Evolutionary conservation across 768 basidiomycete species (phyloP).

Genomic region (Suillus luteus): DNA sequence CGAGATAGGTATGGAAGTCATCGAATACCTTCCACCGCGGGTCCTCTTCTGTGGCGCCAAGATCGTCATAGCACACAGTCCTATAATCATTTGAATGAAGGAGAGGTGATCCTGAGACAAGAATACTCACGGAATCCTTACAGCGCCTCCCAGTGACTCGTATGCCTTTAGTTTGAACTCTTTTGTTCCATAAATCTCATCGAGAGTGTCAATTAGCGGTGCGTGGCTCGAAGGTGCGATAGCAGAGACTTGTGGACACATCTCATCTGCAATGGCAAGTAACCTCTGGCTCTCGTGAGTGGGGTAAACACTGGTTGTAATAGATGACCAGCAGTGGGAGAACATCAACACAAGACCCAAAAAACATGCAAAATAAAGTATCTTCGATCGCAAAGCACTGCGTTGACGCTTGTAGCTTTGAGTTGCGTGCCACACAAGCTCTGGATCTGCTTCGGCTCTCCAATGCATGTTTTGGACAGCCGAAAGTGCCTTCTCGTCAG

Average conservation of each 20-base stretch:
- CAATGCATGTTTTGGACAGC: not conserved
- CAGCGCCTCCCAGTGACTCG: conserved; percentile 37
- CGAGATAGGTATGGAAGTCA: conserved; percentile 28
- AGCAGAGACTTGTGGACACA: conserved; percentile 32
- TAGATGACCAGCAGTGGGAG: conserved; percentile 12
- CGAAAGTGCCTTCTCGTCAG: conserved; percentile 8
- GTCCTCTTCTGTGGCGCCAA: conserved; percentile 50
- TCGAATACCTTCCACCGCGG: conserved; percentile 40
- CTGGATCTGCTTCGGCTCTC: conserved; percentile 17
- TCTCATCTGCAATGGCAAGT: conserved; percentile 4
- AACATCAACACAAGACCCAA: conserved; percentile 17
- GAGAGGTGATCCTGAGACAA: not conserved
- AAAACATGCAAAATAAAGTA: conserved; percentile 10
- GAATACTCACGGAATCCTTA: conserved; percentile 33
- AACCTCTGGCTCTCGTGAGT: not conserved
- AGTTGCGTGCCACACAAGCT: conserved; percentile 9
- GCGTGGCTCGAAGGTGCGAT: conserved; percentile 20
- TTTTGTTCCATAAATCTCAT: conserved; percentile 22
- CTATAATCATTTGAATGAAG: conserved; percentile 28
- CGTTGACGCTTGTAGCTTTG: conserved; percentile 2
- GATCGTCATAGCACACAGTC: conserved; percentile 54
- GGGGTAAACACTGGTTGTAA: not conserved
- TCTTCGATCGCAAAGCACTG: not conserved
- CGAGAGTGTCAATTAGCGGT: conserved; percentile 26
- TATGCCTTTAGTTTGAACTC: conserved; percentile 34